Conservation (phyloP, 2,329 filamentous ascomycete species). For the Trichophaea hybrida region DNA sequence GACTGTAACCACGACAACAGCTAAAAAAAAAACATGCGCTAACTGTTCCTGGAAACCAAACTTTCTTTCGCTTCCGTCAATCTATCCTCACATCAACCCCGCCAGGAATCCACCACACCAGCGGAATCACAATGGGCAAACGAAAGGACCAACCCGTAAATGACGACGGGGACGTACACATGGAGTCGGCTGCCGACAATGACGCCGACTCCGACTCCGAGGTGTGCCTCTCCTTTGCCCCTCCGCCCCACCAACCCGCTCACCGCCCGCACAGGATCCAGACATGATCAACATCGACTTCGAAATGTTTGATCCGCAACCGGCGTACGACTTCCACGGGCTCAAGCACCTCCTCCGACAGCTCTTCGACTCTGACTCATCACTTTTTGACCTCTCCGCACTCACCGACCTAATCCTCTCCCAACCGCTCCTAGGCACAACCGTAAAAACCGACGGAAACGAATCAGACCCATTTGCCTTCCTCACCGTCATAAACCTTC, state of each 20-base stretch:
- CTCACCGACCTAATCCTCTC: conserved; percentile 75
- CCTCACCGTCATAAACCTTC: conserved; percentile 71
- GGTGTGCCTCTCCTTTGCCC: conserved; percentile 1
- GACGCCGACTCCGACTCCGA: conserved; percentile 12
- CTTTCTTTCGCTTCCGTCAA: not conserved
- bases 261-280: conserved; percentile 48
- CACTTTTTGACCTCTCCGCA: conserved; percentile 73
- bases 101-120: not conserved
- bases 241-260: not conserved
- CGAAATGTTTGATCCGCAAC: conserved; percentile 94
- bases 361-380: conserved; percentile 75
- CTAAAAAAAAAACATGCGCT: too few relatives aligned
- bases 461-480: conserved; percentile 87
- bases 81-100: not conserved
- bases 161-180: conserved; percentile 33
- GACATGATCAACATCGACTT: conserved; percentile 93
- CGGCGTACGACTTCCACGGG: conserved; percentile 84
- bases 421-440: conserved; percentile 78
- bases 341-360: conserved; percentile 81
- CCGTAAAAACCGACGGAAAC: conserved; percentile 92
- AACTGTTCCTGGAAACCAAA: not conserved
- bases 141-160: conserved; percentile 34
- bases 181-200: conserved; percentile 5
- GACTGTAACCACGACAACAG: not conserved
- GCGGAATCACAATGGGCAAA: conserved; percentile 36